These are phyloP conservation scores for Bryoerythrophyllum caledonicum DNA, from an alignment of 225 moss, liverwort and hornwort species.

Conservation along the genomic window DNA sequence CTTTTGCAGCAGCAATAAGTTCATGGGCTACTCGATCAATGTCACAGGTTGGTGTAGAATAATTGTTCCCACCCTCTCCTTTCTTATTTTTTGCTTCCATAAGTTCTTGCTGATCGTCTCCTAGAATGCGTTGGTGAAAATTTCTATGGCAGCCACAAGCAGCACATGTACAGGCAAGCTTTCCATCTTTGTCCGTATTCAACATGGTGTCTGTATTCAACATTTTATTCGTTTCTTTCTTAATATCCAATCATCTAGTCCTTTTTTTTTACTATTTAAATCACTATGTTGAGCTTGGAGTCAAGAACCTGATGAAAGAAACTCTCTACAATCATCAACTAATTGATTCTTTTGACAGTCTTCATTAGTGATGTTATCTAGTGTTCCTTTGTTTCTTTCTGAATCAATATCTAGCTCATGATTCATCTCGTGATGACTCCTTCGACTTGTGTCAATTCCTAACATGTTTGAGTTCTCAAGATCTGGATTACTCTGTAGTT, in stretches of 20 bases:
- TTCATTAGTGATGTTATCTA: constrained; percentile 29
- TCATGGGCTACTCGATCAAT: constrained; percentile 51
- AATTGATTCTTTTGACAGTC: constrained; percentile 55
- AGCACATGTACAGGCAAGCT: constrained; percentile 35
- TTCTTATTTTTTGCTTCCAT: constrained; percentile 28
- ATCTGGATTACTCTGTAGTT: constrained; percentile 14
- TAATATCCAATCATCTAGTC: too few species aligned
- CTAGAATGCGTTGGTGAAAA: constrained; percentile 43
- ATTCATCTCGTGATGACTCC: constrained; percentile 14
- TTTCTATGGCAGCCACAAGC: constrained; percentile 56
- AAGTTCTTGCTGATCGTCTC: constrained; percentile 34
- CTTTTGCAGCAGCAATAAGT: constrained; percentile 38
- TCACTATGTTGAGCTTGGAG: not conserved
- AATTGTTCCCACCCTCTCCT: constrained; percentile 26
- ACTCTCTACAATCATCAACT: constrained; percentile 42
- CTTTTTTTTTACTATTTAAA: too few species aligned
- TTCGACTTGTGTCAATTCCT: constrained; percentile 14
- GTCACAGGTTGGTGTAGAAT: constrained; percentile 24
- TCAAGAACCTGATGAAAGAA: constrained; percentile 37
- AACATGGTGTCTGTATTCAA: too few species aligned
- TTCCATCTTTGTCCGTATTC: constrained; percentile 42
- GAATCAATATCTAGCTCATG: constrained; percentile 12
- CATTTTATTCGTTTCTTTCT: too few species aligned
- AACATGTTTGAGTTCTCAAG: constrained; percentile 17
- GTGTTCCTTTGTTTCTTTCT: constrained; percentile 14